Conservation (phyloP, 1,139 yeast genomes). For the Suhomyces kunorum region DNA sequence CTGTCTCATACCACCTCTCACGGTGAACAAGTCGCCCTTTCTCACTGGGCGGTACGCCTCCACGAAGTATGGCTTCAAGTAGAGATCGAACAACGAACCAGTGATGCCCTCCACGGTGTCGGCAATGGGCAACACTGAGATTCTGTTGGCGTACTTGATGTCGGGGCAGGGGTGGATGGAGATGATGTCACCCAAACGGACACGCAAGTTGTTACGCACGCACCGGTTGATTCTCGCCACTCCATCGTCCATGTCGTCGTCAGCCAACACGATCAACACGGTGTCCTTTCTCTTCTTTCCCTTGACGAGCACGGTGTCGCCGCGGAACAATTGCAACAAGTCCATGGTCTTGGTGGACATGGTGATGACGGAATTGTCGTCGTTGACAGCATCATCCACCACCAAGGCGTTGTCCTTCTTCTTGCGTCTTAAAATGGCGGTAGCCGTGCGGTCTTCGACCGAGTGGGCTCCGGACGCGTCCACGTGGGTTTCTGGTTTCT, state of each 20-base stretch:
- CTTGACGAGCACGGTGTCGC: constrained; percentile 95
- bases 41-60: constrained; percentile 99
- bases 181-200: constrained; percentile 89
- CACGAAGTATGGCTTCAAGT: constrained; percentile 95
- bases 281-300: constrained; percentile 99
- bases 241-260: constrained; percentile 96
- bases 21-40: constrained; percentile 94
- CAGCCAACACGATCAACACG: constrained; percentile 93
- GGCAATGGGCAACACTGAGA: constrained; percentile 95
- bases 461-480: constrained; percentile 48
- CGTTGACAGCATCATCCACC: constrained; percentile 96
- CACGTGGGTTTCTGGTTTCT: constrained; percentile 40
- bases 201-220: constrained; percentile 91
- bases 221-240: constrained; percentile 92
- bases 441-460: constrained; percentile 85
- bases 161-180: constrained; percentile 96
- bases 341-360: constrained; percentile 97
- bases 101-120: constrained; percentile 98
- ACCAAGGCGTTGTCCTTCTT: constrained; percentile 93
- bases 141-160: constrained; percentile 90
- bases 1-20: constrained; percentile 98
- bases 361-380: constrained; percentile 94
- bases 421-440: constrained; percentile 95
- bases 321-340: constrained; percentile 89
- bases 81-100: constrained; percentile 96